Base-by-base conservation (phyloP, 768 basidiomycete species). In the Pisolithus tinctorius region DNA sequence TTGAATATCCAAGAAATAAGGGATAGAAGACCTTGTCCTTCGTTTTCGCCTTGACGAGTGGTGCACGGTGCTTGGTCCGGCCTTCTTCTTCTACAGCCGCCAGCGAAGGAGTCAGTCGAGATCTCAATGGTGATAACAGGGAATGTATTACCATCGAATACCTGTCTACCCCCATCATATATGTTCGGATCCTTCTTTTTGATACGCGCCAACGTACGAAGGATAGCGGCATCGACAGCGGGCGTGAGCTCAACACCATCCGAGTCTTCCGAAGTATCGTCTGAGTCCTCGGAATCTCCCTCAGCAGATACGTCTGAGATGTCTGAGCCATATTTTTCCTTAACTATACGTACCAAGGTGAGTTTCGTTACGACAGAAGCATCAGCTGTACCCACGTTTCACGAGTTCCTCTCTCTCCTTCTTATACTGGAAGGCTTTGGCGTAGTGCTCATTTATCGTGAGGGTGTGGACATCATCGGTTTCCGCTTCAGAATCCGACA, bases 241-340 rank as follows among this genome's bases (percentile, higher is more conserved):
- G 93, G 93, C 0, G 94, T 98, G 47, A 98, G 79, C 64, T 97
- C 90, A 58, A 92, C 91, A 13, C 93, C 96, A 51, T 95, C 88
- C 62, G 93, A 89, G 64, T 98, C 94, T 63, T 98, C 94, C 60
- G 92, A 89, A 40, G 81, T 84, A 27, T 79, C 78, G 63, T 91
- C 88, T 0, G 84, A 87, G 2, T 77, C 81, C 16, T 74, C 74
- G 1, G 72, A 76, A 17, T 70, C 70, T 11, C 75, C 74, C 0
- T 23, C 26, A 5, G 49, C 55, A 17, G 56, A 55, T n/a, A 50
- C 41, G 23, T 51, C 54, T 4, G 58, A 82, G 37, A 69, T 71
- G 61, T 88, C 86, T 0, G 86, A 87, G 20, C 89, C 87, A 65
- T 93, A 91, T 69, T 93, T 90, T 49, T 86, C 88, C 69, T 90